phyloP scores from a whole-genome alignment of 768 basidiomycete genomes.

The Boletus vinaceobasis region DNA sequence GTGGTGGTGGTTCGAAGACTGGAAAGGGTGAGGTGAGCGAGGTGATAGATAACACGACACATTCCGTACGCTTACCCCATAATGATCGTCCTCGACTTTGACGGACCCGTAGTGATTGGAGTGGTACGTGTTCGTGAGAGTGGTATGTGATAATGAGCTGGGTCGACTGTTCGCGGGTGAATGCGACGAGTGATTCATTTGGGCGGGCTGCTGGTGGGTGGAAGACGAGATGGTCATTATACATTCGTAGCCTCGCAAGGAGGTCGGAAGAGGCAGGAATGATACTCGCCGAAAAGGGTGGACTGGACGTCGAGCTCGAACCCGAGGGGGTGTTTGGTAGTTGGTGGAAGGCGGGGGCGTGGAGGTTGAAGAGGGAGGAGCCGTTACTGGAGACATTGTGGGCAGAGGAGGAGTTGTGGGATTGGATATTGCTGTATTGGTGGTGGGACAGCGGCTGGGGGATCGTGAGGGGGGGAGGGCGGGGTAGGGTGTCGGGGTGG shows the following conservation, averaged over 20 bases:
- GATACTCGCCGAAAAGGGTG: slow-evolving; percentile 86
- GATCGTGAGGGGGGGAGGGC: slow-evolving; percentile 60
- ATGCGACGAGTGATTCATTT: slow-evolving; percentile 58
- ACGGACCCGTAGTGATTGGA: slow-evolving; percentile 50
- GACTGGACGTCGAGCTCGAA: slow-evolving; percentile 70
- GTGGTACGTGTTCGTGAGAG: slow-evolving; percentile 41
- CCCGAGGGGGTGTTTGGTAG: slow-evolving; percentile 70
- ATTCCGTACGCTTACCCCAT: slow-evolving; percentile 40
- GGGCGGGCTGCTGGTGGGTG: slow-evolving; percentile 57
- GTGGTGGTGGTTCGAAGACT: slow-evolving; percentile 31
- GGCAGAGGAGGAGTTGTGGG: slow-evolving; percentile 40
- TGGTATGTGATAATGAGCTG: slow-evolving; percentile 37
- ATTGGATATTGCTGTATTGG: slow-evolving; percentile 43
- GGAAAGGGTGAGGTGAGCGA: background rate
- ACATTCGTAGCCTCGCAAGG: slow-evolving; percentile 44
- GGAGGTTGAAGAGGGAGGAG: slow-evolving; percentile 50
- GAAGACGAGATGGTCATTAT: slow-evolving; percentile 44
- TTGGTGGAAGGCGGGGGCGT: slow-evolving; percentile 54
- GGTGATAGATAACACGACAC: background rate
- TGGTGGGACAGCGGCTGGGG: slow-evolving; percentile 51
- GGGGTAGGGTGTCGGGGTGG: slow-evolving; percentile 32
- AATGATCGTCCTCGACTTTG: slow-evolving; percentile 68
- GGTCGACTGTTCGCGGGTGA: slow-evolving; percentile 50
- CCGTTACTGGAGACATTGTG: slow-evolving; percentile 35
- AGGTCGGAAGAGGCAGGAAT: slow-evolving; percentile 36